These are phyloP conservation scores for Aspergillus ochraceoroseus DNA, from an alignment of 2,329 filamentous ascomycete genomes.

Conservation along the genomic window DNA sequence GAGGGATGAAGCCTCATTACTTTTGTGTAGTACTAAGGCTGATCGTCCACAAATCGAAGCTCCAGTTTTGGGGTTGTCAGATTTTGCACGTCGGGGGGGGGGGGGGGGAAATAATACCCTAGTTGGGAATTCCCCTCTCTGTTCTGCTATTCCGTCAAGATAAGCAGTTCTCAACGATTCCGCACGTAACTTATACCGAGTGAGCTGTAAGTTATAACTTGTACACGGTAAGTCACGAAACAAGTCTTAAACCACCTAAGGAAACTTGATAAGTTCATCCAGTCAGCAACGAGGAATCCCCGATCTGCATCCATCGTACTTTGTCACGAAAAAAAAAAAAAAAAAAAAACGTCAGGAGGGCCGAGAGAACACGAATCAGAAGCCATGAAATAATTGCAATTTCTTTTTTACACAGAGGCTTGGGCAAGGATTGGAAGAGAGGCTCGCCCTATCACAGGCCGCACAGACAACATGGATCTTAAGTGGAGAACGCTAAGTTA, in stretches of 20 bases:
- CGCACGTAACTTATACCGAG: too few relatives aligned
- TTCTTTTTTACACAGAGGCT: slow-evolving; percentile 15
- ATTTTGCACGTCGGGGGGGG: slow-evolving; percentile 2
- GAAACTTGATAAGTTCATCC: slow-evolving; percentile 11
- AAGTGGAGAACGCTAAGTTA: slow-evolving; percentile 10
- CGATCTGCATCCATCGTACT: slow-evolving; percentile 23
- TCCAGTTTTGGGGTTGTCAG: slow-evolving; percentile 9
- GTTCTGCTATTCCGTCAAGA: too few relatives aligned
- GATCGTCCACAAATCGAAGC: slow-evolving; percentile 15
- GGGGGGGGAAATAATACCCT: not conserved
- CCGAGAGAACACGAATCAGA: slow-evolving; percentile 17
- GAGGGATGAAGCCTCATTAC: slow-evolving; percentile 16
- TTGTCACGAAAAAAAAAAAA: slow-evolving; percentile 25
- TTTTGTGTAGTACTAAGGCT: too few relatives aligned
- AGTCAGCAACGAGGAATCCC: slow-evolving; percentile 12
- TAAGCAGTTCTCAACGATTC: too few relatives aligned
- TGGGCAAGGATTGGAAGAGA: slow-evolving; percentile 14
- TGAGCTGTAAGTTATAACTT: too few relatives aligned
- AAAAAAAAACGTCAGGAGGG: slow-evolving; percentile 17
- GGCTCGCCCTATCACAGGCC: slow-evolving; percentile 18
- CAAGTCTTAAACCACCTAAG: too few relatives aligned
- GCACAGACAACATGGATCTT: slow-evolving; percentile 16
- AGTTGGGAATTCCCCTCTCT: slow-evolving; percentile 1
- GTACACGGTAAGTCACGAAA: too few relatives aligned
- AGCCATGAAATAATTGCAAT: slow-evolving; percentile 18